Percentiles rank a stretch among this genome's conserved stretches.
These are phyloP conservation scores for Cladosporium sphaerospermum DNA, from an alignment of 2,329 filamentous ascomycete species.

Conservation along the genomic window DNA sequence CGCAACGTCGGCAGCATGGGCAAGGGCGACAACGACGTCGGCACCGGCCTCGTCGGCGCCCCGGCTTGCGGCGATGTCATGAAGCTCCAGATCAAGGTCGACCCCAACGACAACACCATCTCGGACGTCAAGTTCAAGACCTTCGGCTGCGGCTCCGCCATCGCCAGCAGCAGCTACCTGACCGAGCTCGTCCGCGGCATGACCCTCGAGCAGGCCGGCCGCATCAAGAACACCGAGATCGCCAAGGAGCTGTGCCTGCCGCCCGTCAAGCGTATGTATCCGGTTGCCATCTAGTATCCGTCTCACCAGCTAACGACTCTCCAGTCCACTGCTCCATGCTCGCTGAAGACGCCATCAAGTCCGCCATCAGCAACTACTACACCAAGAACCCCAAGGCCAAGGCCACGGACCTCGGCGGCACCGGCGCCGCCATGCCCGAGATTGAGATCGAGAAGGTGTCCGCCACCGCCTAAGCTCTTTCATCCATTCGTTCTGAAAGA, in stretches of 20 bases:
- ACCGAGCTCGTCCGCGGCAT: slow-evolving; percentile 94
- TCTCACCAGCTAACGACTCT: not conserved
- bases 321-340: slow-evolving; percentile 87
- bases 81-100: slow-evolving; percentile 89
- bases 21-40: slow-evolving; percentile 76
- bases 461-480: slow-evolving; percentile 13
- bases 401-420: slow-evolving; percentile 70
- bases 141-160: slow-evolving; percentile 89
- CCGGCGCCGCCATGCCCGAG: slow-evolving; percentile 61
- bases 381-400: slow-evolving; percentile 77
- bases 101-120: slow-evolving; percentile 81
- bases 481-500: not conserved
- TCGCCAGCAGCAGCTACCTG: slow-evolving; percentile 88
- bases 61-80: slow-evolving; percentile 89
- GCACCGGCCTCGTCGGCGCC: slow-evolving; percentile 85
- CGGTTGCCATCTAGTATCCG: slow-evolving; percentile 33
- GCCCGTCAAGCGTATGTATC: slow-evolving; percentile 66
- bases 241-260: slow-evolving; percentile 90
- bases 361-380: slow-evolving; percentile 84
- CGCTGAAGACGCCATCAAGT: slow-evolving; percentile 88
- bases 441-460: slow-evolving; percentile 53
- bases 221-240: slow-evolving; percentile 95
- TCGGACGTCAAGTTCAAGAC: slow-evolving; percentile 97
- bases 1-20: slow-evolving; percentile 73
- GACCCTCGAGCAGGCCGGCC: slow-evolving; percentile 87